Base-by-base conservation (phyloP, 2,329 filamentous ascomycete species). In the Zymoseptoria passerinii region DNA sequence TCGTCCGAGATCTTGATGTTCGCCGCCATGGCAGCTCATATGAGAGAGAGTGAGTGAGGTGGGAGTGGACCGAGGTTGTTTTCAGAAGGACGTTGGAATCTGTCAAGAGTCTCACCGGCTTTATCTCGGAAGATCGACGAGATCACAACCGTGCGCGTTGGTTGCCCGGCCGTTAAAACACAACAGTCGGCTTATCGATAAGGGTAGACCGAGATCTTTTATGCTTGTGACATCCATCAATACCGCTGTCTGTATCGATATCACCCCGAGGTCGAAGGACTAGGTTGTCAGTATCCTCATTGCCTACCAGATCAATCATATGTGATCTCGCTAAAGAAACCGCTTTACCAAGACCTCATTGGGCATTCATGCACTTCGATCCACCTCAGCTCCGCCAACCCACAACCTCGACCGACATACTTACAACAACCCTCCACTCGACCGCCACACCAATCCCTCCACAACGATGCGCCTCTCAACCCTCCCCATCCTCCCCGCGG, bases 391-490 rank as follows among this genome's bases (percentile, higher is more conserved):
- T 44, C 16, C 6, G 35, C 35, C 35, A 44, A n/a, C 35, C 16
- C 35, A 44, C 35, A 28, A 28, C 27, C 20, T 52, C 50, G 27
- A 52, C 18, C 27, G 9, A 6, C 55, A 29, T 35, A 35, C 16
- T 7, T n/a, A 10, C 44, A 27, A 52, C 27, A 16, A 54, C 5
- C 13, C 35, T 44, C 7, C 35, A 44, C 16, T 44, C 35, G n/a
- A 13, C 13, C 5, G 35, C n/a, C 35, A 7, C 35, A n/a, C 35
- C 35, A 13, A 16, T 7, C 7, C 35, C 35, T 44, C 35, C 3
- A 44, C 48, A 52, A 58, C 59, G 40, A 65, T 65, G 63, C 58
- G 61, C 49, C 29, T 35, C 55, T 58, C 53, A 49, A 52, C 61
- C 48, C 56, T 61, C 56, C 56, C 56, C 20, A 56, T 63, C 54